These are phyloP conservation scores for Cornus kousa DNA, from an alignment of 148 eudicot genomes.

Conservation along the genomic window DNA sequence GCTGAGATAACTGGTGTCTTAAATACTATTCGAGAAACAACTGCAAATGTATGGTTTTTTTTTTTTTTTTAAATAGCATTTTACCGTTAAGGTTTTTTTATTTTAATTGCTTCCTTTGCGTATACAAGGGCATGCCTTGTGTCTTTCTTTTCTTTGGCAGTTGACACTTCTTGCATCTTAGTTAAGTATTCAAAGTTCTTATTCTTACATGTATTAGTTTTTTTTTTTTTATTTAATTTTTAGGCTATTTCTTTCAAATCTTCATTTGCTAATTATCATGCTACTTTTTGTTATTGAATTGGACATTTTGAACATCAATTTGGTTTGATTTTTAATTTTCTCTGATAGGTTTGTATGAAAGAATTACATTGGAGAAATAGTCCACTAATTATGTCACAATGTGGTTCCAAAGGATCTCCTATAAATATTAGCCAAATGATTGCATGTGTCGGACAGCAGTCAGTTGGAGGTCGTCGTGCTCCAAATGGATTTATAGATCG, in stretches of 20 bases:
- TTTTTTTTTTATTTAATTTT: background rate
- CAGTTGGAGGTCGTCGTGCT: slow-evolving; percentile 91
- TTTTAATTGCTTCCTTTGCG: background rate
- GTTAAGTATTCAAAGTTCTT: background rate
- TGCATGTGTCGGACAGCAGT: slow-evolving; percentile 99
- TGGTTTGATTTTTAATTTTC: slow-evolving; percentile 14
- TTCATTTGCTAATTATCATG: background rate
- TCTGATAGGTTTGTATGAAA: slow-evolving; percentile 64
- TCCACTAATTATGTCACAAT: slow-evolving; percentile 91
- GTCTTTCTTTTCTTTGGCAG: background rate
- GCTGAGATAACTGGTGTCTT: slow-evolving; percentile 51
- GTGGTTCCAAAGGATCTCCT: slow-evolving; percentile 97
- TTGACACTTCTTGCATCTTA: background rate
- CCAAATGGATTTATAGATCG: slow-evolving; percentile 93
- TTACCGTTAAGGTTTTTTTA: background rate
- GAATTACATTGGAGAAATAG: slow-evolving; percentile 92
- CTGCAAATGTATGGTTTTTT: slow-evolving; percentile 52
- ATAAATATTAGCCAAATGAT: slow-evolving; percentile 98
- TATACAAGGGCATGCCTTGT: background rate
- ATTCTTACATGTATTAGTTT: background rate
- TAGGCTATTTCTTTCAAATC: background rate
- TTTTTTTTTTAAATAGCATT: background rate
- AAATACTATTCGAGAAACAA: slow-evolving; percentile 70
- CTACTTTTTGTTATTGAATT: background rate
- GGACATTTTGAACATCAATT: background rate